These are phyloP conservation scores for Solanum chaucha DNA, from an alignment of 257 asterid genomes.

Conservation along the genomic window DNA sequence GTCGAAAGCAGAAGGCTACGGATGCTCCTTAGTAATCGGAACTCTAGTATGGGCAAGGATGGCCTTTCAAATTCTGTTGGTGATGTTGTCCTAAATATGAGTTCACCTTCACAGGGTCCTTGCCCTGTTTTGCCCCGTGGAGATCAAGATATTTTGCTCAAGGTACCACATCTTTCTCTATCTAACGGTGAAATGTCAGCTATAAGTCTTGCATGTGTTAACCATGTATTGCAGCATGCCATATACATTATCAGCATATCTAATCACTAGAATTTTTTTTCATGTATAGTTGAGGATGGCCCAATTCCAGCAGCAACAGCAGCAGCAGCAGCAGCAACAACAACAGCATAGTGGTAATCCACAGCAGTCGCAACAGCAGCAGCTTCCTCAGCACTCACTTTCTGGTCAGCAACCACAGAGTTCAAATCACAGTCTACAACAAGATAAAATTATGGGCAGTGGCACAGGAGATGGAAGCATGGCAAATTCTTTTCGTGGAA, in stretches of 20 bases:
- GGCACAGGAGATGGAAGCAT: constrained; percentile 82
- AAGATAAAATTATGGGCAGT: constrained; percentile 67
- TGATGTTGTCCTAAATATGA: constrained; percentile 68
- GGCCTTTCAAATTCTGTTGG: constrained; percentile 76
- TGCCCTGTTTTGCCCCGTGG: constrained; percentile 63
- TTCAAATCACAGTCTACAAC: constrained; percentile 76
- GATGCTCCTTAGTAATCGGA: constrained; percentile 77
- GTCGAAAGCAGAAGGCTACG: constrained; percentile 82
- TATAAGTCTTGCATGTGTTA: background rate
- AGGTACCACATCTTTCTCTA: constrained; percentile 32
- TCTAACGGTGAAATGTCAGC: background rate
- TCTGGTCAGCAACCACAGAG: constrained; percentile 84
- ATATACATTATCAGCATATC: background rate
- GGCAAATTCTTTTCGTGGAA: constrained; percentile 77
- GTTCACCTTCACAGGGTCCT: constrained; percentile 78
- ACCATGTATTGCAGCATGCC: background rate
- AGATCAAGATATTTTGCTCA: constrained; percentile 72
- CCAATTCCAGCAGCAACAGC: constrained; percentile 51
- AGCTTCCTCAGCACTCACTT: constrained; percentile 66
- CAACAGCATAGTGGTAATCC: constrained; percentile 17
- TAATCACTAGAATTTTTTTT: background rate
- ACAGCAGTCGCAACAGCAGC: constrained; percentile 38
- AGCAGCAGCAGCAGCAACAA: constrained; percentile 24
- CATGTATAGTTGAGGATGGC: constrained; percentile 59
- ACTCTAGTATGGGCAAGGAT: constrained; percentile 82